Base-by-base conservation (phyloP, 225 moss, liverwort and hornwort genomes). In the Sphagnum contortum region DNA sequence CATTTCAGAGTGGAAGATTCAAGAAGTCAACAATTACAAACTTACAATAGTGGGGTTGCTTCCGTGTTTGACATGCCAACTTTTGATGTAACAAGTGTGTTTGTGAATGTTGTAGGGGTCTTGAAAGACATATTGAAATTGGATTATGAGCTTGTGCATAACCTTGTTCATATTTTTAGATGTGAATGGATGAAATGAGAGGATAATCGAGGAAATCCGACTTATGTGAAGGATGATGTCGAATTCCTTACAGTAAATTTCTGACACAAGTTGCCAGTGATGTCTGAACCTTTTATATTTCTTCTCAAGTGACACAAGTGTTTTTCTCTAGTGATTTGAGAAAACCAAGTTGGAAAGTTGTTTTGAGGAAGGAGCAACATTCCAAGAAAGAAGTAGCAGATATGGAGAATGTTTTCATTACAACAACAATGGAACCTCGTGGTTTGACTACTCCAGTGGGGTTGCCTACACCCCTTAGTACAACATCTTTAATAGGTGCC, bases 51-150 rank as follows among this genome's bases (percentile, higher is more conserved):
- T 9, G 9, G 51, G 5, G 51, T 52, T 52, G 51, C 51, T 52
- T 52, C 51, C 5, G 51, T 52, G 5, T 52, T 9, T 52, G 9
- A 52, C 51, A 52, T 52, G 5, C 51, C 51, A n/a, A n/a, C n/a
- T n/a, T n/a, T n/a, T n/a, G n/a, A n/a, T n/a, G n/a, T n/a, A n/a
- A n/a, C n/a, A n/a, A n/a, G n/a, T n/a, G n/a, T n/a, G n/a, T n/a
- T 52, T 52, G 5, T 52, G 51, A 48, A 50, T 3, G 10, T 10
- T 10, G 48, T 48, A 6, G 64, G 64, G 4, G 14, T 64, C 9
- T 5, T 64, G 3, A 48, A 64, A 14, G 63, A 64, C 9, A 64
- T 64, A 3, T 49, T 64, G 4, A 64, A 64, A 29, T 12, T 64
- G 4, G 63, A 64, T 49, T 64, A 64, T 50, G 49, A 48, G 6